Evolutionary conservation across 2,329 filamentous ascomycete genomes (phyloP).

Genomic region (Hymenoscyphus albidus): DNA sequence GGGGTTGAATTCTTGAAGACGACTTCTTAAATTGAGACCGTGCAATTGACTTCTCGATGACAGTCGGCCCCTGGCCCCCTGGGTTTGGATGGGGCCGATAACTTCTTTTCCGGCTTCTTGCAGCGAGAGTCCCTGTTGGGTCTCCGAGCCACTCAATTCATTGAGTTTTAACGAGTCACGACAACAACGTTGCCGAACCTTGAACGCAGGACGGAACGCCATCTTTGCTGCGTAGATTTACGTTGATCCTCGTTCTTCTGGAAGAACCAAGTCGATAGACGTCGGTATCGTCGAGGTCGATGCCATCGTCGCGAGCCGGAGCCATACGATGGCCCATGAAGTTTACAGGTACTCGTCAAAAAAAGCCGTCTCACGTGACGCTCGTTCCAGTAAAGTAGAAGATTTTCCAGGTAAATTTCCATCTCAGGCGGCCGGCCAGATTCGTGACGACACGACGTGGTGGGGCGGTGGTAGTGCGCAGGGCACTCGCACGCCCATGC

Average conservation of each 20-base stretch:
- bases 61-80: background rate
- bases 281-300: background rate
- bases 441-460: background rate
- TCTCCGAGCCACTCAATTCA: background rate
- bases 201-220: background rate
- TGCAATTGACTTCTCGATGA: background rate
- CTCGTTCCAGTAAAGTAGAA: background rate
- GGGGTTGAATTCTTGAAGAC: background rate
- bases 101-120: background rate
- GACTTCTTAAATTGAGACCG: background rate
- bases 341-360: background rate
- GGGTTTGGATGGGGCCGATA: background rate
- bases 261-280: background rate
- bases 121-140: background rate
- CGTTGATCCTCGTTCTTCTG: background rate
- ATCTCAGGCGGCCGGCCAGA: background rate
- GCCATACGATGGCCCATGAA: background rate
- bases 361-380: background rate
- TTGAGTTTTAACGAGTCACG: background rate
- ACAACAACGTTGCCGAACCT: background rate
- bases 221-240: background rate
- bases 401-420: background rate
- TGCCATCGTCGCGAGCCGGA: background rate
- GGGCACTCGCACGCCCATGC: background rate
- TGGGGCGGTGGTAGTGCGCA: background rate